These are phyloP conservation scores for Calocybe cyanea DNA, from an alignment of 768 basidiomycete species.

Conservation along the genomic window DNA sequence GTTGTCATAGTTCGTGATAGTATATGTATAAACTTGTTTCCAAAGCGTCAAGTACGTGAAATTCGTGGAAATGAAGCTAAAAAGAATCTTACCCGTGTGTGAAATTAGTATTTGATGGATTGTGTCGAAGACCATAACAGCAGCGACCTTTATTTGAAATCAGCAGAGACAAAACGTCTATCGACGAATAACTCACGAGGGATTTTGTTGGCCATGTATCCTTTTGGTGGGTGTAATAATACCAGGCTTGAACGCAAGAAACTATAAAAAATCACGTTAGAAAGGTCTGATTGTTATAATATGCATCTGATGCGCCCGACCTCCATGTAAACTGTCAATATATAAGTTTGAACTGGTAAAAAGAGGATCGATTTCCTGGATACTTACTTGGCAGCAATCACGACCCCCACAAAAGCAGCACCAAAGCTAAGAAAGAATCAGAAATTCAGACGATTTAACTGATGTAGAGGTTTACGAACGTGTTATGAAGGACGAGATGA, in stretches of 20 bases:
- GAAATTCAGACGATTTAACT: background rate
- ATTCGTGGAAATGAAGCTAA: background rate
- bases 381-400: conserved; percentile 45
- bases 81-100: conserved; percentile 36
- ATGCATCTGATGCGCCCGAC: conserved; percentile 22
- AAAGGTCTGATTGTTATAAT: background rate
- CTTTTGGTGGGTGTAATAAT: conserved; percentile 47
- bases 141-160: conserved; percentile 36
- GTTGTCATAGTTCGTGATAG: conserved; percentile 38
- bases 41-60: background rate
- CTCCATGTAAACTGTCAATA: conserved; percentile 43
- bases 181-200: conserved; percentile 31
- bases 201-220: conserved; percentile 46
- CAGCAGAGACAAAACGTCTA: background rate
- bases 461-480: conserved; percentile 11
- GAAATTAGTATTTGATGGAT: conserved; percentile 51
- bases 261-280: conserved; percentile 28
- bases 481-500: conserved; percentile 16
- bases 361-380: background rate
- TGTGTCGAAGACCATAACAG: conserved; percentile 47
- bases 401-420: conserved; percentile 45
- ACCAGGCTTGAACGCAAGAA: conserved; percentile 52
- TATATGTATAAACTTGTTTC: conserved; percentile 46
- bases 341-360: background rate
- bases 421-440: conserved; percentile 34